A percentile compares a stretch with the other conserved stretches of the same genome.
Conservation (phyloP, 1,139 yeast genomes). For the Saccharomycopsis hybrid region DNA sequence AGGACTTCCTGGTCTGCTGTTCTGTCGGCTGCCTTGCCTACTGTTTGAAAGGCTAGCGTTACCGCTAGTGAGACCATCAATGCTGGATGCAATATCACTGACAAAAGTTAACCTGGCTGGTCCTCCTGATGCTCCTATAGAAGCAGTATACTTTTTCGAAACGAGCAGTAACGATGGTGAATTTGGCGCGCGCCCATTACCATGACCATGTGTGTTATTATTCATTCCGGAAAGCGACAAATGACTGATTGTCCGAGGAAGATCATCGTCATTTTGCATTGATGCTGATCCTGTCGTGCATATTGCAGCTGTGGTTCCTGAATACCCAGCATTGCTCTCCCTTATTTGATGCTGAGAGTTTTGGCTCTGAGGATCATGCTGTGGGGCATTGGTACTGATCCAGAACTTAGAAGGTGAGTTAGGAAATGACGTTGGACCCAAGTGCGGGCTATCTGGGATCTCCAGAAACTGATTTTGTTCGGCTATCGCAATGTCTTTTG, state of each 20-base stretch:
- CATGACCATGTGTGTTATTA: not conserved
- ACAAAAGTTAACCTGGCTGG: too few relatives aligned
- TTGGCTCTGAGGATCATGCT: not conserved
- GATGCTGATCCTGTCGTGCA: not conserved
- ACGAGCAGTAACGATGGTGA: too few relatives aligned
- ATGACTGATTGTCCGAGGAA: constrained; percentile 17
- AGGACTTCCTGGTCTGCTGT: too few relatives aligned
- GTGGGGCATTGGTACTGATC: not conserved
- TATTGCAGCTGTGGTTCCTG: not conserved
- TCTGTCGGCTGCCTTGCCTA: too few relatives aligned
- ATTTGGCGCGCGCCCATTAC: too few relatives aligned
- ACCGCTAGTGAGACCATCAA: too few relatives aligned
- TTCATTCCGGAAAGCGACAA: constrained; percentile 11
- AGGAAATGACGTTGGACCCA: constrained; percentile 12
- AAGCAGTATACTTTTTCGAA: too few relatives aligned
- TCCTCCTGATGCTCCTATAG: too few relatives aligned
- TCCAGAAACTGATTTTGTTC: not conserved
- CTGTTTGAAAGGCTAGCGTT: too few relatives aligned
- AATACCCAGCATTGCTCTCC: not conserved
- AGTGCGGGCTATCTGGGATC: constrained; percentile 17
- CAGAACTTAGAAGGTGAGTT: constrained; percentile 14
- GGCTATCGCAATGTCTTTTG: not conserved
- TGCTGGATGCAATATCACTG: too few relatives aligned
- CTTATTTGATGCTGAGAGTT: not conserved
- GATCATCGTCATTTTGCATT: not conserved